phyloP scores from a whole-genome alignment of 192 early-diverging fungal genomes.

The Coemansia sp. region DNA sequence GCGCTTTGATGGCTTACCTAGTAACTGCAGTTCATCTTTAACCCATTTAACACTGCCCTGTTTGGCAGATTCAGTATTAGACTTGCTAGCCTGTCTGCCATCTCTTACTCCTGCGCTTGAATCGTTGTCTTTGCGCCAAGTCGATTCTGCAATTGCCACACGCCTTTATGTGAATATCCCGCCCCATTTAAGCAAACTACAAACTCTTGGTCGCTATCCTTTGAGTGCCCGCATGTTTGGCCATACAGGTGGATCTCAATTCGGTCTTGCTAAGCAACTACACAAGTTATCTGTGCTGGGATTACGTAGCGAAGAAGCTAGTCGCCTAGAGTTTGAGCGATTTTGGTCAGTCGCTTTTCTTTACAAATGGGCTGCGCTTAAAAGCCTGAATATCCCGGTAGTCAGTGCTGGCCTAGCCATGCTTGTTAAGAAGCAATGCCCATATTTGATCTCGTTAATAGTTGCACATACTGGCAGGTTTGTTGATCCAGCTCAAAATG shows the following conservation, averaged over 20 bases:
- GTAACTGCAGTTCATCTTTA: constrained; percentile 6
- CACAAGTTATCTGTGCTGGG: constrained; percentile 23
- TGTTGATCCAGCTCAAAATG: constrained; percentile 26
- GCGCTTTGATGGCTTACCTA: constrained; percentile 15
- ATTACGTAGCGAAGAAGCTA: constrained; percentile 37
- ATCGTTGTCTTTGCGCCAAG: constrained; percentile 36
- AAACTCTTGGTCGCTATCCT: constrained; percentile 33
- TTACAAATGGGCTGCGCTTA: constrained; percentile 13
- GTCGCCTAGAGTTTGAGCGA: constrained; percentile 19
- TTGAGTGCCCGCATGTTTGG: constrained; percentile 39
- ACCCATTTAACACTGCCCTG: constrained; percentile 47
- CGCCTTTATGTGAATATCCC: constrained; percentile 28
- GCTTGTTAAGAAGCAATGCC: constrained; percentile 25
- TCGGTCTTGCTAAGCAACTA: constrained; percentile 3
- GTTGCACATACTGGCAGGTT: constrained; percentile 29
- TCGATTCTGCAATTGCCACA: constrained; percentile 27
- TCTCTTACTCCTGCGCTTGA: constrained; percentile 15
- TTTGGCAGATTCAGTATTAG: constrained; percentile 24
- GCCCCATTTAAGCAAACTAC: constrained; percentile 9
- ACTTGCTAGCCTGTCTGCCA: constrained; percentile 27
- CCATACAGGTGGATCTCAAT: not conserved
- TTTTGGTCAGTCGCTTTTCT: constrained; percentile 29
- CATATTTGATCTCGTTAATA: constrained; percentile 12
- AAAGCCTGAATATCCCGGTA: constrained; percentile 29
- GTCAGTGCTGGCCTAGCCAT: constrained; percentile 20